phyloP scores from a whole-genome alignment of 2,329 filamentous ascomycete species.

The Dactylellina leptospora region DNA sequence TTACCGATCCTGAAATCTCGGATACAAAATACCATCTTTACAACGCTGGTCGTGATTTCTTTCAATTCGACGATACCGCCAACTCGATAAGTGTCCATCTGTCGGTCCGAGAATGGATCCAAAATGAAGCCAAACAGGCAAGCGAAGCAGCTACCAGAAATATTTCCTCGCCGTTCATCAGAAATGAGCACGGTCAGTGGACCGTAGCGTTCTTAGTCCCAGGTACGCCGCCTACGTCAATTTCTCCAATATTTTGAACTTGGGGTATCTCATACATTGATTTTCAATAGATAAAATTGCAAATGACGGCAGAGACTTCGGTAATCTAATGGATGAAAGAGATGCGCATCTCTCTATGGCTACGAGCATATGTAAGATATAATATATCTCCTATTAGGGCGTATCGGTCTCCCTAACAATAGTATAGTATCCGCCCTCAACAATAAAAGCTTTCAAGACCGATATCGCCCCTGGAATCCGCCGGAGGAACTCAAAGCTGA shows the following conservation, averaged over 20 bases:
- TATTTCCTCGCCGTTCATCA: neutral
- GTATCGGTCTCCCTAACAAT: no score
- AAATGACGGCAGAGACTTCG: neutral
- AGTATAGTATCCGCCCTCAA: neutral
- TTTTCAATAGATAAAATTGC: neutral
- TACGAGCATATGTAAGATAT: constrained; percentile 12
- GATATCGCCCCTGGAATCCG: constrained; percentile 12
- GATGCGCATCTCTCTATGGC: constrained; percentile 8
- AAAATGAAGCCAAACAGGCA: constrained; percentile 7
- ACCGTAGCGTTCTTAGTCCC: constrained; percentile 1
- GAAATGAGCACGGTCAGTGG: constrained; percentile 5
- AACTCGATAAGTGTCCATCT: constrained; percentile 11
- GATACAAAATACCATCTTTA: constrained; percentile 28
- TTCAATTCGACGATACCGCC: constrained; percentile 12
- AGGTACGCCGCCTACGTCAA: neutral
- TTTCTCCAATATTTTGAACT: neutral
- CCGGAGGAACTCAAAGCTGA: neutral
- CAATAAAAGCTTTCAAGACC: constrained; percentile 9
- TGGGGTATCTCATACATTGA: neutral
- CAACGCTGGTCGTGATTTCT: constrained; percentile 16
- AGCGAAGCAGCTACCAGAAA: neutral
- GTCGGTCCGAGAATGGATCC: constrained; percentile 22
- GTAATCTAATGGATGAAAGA: neutral
- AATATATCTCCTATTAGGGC: no score
- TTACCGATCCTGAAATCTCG: constrained; percentile 14